Percentiles rank a stretch among this genome's conserved stretches.
Evolutionary conservation across 192 early-diverging fungal genomes (phyloP).

Genomic region (Coemansia sp.): DNA sequence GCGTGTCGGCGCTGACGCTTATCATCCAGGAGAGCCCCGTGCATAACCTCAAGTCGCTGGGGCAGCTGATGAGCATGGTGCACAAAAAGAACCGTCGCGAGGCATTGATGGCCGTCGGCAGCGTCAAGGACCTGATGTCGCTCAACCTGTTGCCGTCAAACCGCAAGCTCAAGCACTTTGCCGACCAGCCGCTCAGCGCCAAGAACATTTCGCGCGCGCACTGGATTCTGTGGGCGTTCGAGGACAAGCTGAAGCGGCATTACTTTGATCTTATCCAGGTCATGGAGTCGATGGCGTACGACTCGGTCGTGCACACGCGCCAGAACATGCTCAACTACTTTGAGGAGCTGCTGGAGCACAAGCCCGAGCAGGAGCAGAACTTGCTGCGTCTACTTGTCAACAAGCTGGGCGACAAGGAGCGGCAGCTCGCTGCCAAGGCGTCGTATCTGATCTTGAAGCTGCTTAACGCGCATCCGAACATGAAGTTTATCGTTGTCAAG

Average conservation of each 20-base stretch:
- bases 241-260: constrained; percentile 86
- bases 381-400: constrained; percentile 87
- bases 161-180: constrained; percentile 89
- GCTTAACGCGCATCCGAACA: constrained; percentile 71
- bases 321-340: constrained; percentile 76
- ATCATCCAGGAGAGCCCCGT: constrained; percentile 89
- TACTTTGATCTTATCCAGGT: constrained; percentile 89
- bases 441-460: constrained; percentile 74
- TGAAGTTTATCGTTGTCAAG: constrained; percentile 83
- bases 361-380: constrained; percentile 97
- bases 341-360: constrained; percentile 71
- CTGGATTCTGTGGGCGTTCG: constrained; percentile 89
- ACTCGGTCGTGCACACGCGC: constrained; percentile 80
- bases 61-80: constrained; percentile 79
- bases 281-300: constrained; percentile 84
- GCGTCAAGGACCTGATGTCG: constrained; percentile 86
- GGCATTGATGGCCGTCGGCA: constrained; percentile 76
- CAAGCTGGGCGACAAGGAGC: constrained; percentile 92
- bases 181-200: constrained; percentile 77
- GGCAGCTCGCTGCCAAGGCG: constrained; percentile 82
- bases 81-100: constrained; percentile 89
- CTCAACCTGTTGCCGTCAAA: constrained; percentile 72
- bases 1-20: constrained; percentile 88
- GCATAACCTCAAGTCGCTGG: constrained; percentile 70
- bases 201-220: constrained; percentile 63